Evolutionary conservation across 2,329 filamentous ascomycete species (phyloP), one percentile per base, ranked within the genome.

Genomic region (Calonectria henricotiae): DNA sequence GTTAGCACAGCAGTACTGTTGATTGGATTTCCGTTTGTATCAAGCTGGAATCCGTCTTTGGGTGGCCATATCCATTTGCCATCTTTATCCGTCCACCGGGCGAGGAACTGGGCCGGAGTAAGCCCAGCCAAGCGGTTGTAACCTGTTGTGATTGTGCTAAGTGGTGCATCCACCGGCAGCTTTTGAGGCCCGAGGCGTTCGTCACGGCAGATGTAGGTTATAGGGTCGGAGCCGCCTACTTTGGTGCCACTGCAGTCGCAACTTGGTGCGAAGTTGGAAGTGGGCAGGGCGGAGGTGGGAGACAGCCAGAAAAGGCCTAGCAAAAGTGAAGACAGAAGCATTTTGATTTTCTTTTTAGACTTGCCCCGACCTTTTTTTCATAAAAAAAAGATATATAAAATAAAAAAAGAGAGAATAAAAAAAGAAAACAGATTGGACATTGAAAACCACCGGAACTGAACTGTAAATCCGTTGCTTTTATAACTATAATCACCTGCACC

Each of bases 71-170:
- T 71, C 65, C 78, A 83, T 41, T 64, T 74, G 2, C 73, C 75
- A 4, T 72, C 61, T 5, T 67, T 66, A 39, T 81, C 72, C 8
- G 78, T 83, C 78, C 79, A 85, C 2, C 69, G 71, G 2, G 72
- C 65, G 8, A 85, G 76, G 66, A 85, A 87, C n/a, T 82, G 73
- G 1, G 80, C 82, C 0, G 85, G 84, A 23, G 81, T 84, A 6
- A 84, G 73, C 1, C 79, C 77, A 6, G 82, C 85, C 15, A 85
- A 82, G 9, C 82, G 81, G 61, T 80, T 75, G 65, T 85, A 85
- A 60, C 77, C 78, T 9, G 74, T 77, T 1, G 78, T 68, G 17
- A 79, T 67, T 2, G 72, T 76, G 15, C 73, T 75, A 12, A 85
- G 75, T 0, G 82, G 82, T 27, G 85, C 75, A 41, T 77, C 80